Evolutionary conservation across 2,329 filamentous ascomycete species (phyloP).

Genomic region (Paecilomyces sp.): DNA sequence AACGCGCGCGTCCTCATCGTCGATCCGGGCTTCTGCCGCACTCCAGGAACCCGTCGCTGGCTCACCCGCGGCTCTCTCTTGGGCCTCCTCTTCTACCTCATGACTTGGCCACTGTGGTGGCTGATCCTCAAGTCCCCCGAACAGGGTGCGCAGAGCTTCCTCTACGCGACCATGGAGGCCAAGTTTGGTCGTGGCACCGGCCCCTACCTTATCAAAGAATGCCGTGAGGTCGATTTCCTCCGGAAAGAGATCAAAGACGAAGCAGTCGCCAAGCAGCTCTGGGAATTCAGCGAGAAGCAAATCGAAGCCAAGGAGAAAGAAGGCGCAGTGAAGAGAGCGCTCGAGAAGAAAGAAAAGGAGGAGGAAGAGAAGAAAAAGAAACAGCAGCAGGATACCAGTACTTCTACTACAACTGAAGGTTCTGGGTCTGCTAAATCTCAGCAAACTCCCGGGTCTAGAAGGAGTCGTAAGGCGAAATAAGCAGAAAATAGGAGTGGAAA

Average conservation of each 20-base stretch:
- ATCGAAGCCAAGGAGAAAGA: conserved; percentile 77
- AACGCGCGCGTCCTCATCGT: conserved; percentile 79
- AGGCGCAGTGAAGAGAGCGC: conserved; percentile 56
- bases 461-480: conserved; percentile 28
- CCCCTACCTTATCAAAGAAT: conserved; percentile 80
- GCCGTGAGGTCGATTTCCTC: conserved; percentile 64
- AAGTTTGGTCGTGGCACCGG: conserved; percentile 58
- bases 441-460: conserved; percentile 30
- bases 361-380: conserved; percentile 9
- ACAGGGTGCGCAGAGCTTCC: conserved; percentile 78
- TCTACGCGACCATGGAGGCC: conserved; percentile 79
- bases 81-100: conserved; percentile 69
- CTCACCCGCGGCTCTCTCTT: conserved; percentile 75
- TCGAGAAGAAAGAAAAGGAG: conserved; percentile 48
- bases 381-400: conserved; percentile 4
- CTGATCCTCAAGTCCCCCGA: conserved; percentile 76
- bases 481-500: not conserved
- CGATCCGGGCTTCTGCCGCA: conserved; percentile 78
- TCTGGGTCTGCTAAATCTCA: conserved; percentile 12
- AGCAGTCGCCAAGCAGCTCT: conserved; percentile 72
- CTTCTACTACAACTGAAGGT: not conserved
- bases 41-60: conserved; percentile 81
- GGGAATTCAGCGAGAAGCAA: conserved; percentile 80
- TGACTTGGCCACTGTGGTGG: conserved; percentile 77
- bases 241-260: conserved; percentile 72